phyloP scores from a whole-genome alignment of 1,284 basidiomycete genomes.

The Anthracocystis panici-leucophaei region DNA sequence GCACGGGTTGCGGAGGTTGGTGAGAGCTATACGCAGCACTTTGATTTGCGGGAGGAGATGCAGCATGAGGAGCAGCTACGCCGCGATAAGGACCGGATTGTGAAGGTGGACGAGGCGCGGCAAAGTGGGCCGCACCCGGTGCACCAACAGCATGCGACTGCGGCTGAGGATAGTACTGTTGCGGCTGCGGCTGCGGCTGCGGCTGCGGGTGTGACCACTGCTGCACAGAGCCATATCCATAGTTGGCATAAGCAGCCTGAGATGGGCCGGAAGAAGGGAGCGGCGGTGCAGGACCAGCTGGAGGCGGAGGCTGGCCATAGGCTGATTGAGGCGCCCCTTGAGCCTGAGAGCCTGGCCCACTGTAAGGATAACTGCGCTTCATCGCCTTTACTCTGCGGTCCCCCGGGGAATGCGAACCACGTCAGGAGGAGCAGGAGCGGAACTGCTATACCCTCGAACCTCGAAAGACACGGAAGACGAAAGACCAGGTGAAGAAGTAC shows the following conservation, averaged over 20 bases:
- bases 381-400: constrained; percentile 10
- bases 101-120: constrained; percentile 19
- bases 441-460: neutral
- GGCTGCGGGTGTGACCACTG: constrained; percentile 42
- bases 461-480: neutral
- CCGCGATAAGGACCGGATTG: constrained; percentile 27
- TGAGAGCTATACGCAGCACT: constrained; percentile 25
- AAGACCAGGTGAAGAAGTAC: constrained; percentile 2
- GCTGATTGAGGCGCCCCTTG: constrained; percentile 20
- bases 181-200: constrained; percentile 29
- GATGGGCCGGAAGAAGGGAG: constrained; percentile 28
- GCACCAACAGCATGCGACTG: constrained; percentile 20
- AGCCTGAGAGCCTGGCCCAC: constrained; percentile 16
- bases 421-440: neutral
- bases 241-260: constrained; percentile 51
- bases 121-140: constrained; percentile 19
- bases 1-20: constrained; percentile 24
- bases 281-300: constrained; percentile 43
- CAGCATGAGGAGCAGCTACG: neutral
- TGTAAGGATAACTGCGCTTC: constrained; percentile 37
- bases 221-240: constrained; percentile 55
- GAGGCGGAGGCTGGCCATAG: constrained; percentile 38
- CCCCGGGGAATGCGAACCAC: neutral
- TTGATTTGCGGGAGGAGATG: constrained; percentile 14
- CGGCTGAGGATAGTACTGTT: constrained; percentile 54